Conservation (phyloP, 768 basidiomycete genomes). For the Mycena vulgaris region DNA sequence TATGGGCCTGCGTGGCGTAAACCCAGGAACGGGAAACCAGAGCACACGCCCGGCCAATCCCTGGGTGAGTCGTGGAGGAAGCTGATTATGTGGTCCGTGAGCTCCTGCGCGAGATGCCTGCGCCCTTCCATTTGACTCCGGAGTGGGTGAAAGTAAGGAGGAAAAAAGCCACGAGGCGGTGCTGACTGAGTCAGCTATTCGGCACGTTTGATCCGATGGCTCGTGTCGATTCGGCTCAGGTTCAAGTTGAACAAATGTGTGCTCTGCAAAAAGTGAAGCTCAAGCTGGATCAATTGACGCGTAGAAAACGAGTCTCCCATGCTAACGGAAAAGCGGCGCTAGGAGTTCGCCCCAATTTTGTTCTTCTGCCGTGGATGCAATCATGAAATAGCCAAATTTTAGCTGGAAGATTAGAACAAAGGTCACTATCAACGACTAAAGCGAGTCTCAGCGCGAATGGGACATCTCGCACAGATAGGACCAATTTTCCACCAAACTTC, state of each 20-base stretch:
- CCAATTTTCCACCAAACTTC: slow-evolving; percentile 1
- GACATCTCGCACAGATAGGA: slow-evolving; percentile 2
- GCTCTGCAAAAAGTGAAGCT: slow-evolving; percentile 4
- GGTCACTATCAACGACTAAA: slow-evolving; percentile 8
- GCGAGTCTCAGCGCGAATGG: neutral
- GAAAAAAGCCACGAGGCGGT: slow-evolving; percentile 3
- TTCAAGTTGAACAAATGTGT: slow-evolving; percentile 1
- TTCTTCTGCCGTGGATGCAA: slow-evolving; percentile 6
- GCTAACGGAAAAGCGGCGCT: slow-evolving; percentile 4
- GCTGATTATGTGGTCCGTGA: slow-evolving; percentile 14
- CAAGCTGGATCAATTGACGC: neutral
- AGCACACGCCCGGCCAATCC: slow-evolving; percentile 14
- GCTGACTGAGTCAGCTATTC: slow-evolving; percentile 6
- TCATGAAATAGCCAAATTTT: slow-evolving; percentile 2
- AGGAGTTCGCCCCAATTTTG: slow-evolving; percentile 6
- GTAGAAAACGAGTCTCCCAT: neutral
- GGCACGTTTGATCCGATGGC: slow-evolving; percentile 5
- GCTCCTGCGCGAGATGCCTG: slow-evolving; percentile 14
- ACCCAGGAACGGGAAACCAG: slow-evolving; percentile 18
- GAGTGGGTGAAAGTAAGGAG: too few species aligned
- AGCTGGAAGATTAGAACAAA: slow-evolving; percentile 9
- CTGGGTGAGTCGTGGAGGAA: slow-evolving; percentile 16
- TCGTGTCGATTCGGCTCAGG: slow-evolving; percentile 2
- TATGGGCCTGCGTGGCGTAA: slow-evolving; percentile 17
- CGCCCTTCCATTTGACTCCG: slow-evolving; percentile 11